Evolutionary conservation across 78 protist genomes (phyloP).

Genomic region (Isochrysis galbana): DNA sequence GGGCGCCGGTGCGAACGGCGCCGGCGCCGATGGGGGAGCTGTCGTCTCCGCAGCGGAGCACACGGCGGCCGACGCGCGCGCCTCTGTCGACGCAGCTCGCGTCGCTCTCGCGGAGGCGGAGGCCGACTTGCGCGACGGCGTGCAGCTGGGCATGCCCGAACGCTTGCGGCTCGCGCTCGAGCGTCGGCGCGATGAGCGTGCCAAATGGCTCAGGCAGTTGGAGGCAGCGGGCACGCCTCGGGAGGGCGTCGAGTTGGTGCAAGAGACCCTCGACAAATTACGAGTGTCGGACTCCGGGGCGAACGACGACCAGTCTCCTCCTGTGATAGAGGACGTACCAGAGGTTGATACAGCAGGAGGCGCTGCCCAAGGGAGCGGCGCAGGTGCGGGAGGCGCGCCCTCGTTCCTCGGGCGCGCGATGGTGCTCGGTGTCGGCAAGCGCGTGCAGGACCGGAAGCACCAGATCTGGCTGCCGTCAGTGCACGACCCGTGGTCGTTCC

Average conservation of each 20-base stretch:
- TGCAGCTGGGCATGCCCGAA: not conserved
- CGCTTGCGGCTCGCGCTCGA: not conserved
- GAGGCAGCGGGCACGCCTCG: not conserved
- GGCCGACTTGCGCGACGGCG: not conserved
- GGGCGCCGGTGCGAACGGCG: not conserved
- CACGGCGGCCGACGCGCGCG: not conserved
- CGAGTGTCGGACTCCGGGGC: too few species aligned
- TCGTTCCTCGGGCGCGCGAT: not conserved
- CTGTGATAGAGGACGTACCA: not conserved
- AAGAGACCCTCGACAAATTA: too few species aligned
- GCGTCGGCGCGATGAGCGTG: not conserved
- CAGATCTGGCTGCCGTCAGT: not conserved
- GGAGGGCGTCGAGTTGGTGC: too few species aligned
- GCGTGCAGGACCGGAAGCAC: not conserved
- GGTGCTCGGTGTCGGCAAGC: not conserved
- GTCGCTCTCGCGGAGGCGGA: not conserved
- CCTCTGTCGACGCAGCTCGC: not conserved
- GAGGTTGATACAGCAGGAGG: not conserved
- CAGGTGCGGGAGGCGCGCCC: not conserved
- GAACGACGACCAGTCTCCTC: too few species aligned
- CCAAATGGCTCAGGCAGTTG: not conserved
- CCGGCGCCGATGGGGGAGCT: not conserved
- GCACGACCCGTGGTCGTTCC: not conserved
- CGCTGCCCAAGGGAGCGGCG: not conserved
- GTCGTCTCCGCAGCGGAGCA: not conserved